phyloP scores from a whole-genome alignment of 2,329 filamentous ascomycete genomes.

The Fusarium luffae region DNA sequence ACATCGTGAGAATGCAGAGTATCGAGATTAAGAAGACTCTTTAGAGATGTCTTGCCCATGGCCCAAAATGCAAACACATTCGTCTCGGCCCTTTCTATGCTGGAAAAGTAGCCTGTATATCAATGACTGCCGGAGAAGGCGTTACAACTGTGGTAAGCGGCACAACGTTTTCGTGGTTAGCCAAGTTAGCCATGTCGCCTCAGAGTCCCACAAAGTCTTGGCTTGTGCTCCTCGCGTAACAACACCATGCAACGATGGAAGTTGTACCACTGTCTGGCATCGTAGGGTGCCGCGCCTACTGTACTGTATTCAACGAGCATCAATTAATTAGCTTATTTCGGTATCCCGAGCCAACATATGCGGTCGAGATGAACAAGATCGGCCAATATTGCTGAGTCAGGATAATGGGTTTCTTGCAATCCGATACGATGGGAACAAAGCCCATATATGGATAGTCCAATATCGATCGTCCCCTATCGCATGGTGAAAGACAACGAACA shows the following conservation, averaged over 20 bases:
- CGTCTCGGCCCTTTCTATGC: background rate
- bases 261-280: constrained; percentile 28
- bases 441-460: constrained; percentile 5
- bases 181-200: constrained; percentile 33
- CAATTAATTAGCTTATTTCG: background rate
- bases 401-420: constrained; percentile 7
- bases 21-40: constrained; percentile 5
- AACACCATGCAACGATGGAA: constrained; percentile 33
- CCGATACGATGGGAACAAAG: constrained; percentile 17
- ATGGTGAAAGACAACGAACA: constrained; percentile 22
- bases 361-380: constrained; percentile 9
- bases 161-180: constrained; percentile 29
- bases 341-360: background rate
- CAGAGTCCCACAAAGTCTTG: constrained; percentile 32
- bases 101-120: background rate
- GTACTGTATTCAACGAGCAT: background rate
- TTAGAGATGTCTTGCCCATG: background rate
- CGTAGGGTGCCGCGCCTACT: constrained; percentile 13
- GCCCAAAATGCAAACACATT: background rate
- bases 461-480: constrained; percentile 11
- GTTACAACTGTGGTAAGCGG: constrained; percentile 16
- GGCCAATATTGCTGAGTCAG: constrained; percentile 7
- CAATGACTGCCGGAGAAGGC: background rate
- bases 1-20: constrained; percentile 17
- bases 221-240: constrained; percentile 26